Conservation (phyloP, 2,329 filamentous ascomycete genomes). For the Hypocrella siamensis region DNA sequence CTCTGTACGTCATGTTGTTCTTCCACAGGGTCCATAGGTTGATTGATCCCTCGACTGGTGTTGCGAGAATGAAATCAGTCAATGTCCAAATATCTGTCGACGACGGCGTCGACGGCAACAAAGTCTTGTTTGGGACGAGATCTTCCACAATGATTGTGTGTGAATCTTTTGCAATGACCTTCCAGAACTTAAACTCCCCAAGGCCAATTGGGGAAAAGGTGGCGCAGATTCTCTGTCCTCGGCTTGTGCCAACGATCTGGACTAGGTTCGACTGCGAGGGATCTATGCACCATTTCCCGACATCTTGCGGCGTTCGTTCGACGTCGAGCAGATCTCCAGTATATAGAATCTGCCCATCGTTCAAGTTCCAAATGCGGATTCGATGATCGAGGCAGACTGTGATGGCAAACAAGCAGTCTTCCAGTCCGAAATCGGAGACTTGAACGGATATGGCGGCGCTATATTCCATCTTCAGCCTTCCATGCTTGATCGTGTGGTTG, state of each 20-base stretch:
- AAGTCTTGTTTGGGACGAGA: constrained; percentile 41
- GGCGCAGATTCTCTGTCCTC: constrained; percentile 44
- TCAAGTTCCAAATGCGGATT: constrained; percentile 76
- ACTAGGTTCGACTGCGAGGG: constrained; percentile 65
- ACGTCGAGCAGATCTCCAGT: constrained; percentile 65
- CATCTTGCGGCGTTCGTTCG: constrained; percentile 48
- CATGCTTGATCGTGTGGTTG: constrained; percentile 46
- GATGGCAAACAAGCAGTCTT: constrained; percentile 42
- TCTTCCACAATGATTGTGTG: constrained; percentile 53
- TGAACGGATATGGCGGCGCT: constrained; percentile 50
- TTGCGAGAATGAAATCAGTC: constrained; percentile 55
- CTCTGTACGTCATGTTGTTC: constrained; percentile 63
- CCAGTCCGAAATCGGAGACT: constrained; percentile 33
- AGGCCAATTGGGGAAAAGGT: constrained; percentile 80
- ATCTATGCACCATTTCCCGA: constrained; percentile 61
- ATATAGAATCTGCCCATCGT: constrained; percentile 62
- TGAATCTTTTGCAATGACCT: constrained; percentile 47
- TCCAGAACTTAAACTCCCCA: constrained; percentile 92
- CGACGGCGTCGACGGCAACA: constrained; percentile 55
- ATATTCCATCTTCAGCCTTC: constrained; percentile 48
- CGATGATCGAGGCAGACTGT: constrained; percentile 82
- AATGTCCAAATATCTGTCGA: constrained; percentile 67
- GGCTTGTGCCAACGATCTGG: constrained; percentile 46
- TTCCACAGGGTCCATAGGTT: constrained; percentile 70
- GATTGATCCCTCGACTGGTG: constrained; percentile 35